Base-by-base conservation (phyloP, 2,329 filamentous ascomycete species). In the Elsinoe ampelina region DNA sequence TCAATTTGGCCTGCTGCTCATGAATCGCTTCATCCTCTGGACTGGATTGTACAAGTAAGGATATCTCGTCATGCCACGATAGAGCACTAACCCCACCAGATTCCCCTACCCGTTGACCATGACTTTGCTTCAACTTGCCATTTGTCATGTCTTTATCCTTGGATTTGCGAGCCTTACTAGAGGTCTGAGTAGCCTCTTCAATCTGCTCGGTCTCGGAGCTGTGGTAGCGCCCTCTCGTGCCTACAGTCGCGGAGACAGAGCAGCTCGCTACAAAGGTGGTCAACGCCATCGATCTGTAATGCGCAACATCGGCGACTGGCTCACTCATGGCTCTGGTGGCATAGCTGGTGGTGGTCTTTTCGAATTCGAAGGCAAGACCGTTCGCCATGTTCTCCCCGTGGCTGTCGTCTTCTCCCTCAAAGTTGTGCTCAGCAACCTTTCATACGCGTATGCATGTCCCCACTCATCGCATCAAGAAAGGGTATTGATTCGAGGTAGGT, bases 291-390 rank as follows among this genome's bases (percentile, higher is more conserved):
- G 41, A 62, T 62, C 48, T 54, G 60, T 50, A 30, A 57, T 54
- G 30, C 43, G 48, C 8, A 59, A 59, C 51, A 50, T 72, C 57
- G 62, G 60, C n/a, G 64, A 62, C 50, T 70, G 71, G 70, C 58
- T 76, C 60, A 55, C 64, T 11, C 69, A 69, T 57, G 71, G 72
- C 10, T 73, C 71, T 0, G 74, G 75, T 3, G 75, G 76, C 13
- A 77, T 78, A 59, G 75, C 77, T 32, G 77, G 77, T n/a, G 77
- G 77, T 15, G 76, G 78, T 7, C 62, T 80, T 2, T 76, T 80
- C 56, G 77, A 79, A 59, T 78, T 80, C 55, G 75, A 80, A 56
- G 68, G 67, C 58, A 64, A 68, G 38, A 69, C 75, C n/a, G 76
- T 72, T 1, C 73, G 72, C 58, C 72, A 74, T 57, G 74, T 76